Evolutionary conservation across 176 grass and related monocot species (phyloP).

Genomic region (Triticum dicoccoides): DNA sequence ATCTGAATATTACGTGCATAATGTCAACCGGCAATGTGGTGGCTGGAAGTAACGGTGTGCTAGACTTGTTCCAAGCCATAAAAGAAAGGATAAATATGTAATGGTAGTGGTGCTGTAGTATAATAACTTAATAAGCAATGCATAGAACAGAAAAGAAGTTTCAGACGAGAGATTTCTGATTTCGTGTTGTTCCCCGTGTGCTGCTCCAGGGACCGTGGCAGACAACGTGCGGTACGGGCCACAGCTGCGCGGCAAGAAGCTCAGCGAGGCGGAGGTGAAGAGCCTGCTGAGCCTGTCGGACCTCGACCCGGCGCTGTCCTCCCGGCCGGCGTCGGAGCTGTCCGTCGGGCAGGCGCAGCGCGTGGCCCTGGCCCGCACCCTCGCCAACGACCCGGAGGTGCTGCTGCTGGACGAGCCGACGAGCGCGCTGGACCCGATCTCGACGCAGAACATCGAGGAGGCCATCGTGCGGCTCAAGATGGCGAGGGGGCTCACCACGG

Average conservation of each 20-base stretch:
- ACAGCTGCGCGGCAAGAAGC: slow-evolving; percentile 71
- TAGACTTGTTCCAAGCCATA: background rate
- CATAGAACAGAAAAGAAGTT: background rate
- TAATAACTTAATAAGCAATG: no score
- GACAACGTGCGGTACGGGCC: slow-evolving; percentile 88
- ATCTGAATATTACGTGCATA: background rate
- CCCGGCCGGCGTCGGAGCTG: slow-evolving; percentile 54
- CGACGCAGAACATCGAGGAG: slow-evolving; percentile 95
- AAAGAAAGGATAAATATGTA: background rate
- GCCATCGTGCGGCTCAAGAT: slow-evolving; percentile 81
- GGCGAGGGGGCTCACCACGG: slow-evolving; percentile 61
- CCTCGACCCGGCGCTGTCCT: slow-evolving; percentile 56
- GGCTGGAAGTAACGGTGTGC: background rate
- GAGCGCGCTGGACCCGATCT: slow-evolving; percentile 91
- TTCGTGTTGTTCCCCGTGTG: background rate
- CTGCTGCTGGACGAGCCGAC: slow-evolving; percentile 86
- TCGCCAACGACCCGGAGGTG: slow-evolving; percentile 94
- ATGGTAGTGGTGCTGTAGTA: no score
- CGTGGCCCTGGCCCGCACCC: slow-evolving; percentile 82
- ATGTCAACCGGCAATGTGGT: background rate
- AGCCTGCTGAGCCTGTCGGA: slow-evolving; percentile 59
- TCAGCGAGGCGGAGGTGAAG: slow-evolving; percentile 57
- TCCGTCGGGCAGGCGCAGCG: slow-evolving; percentile 96
- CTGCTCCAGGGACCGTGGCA: slow-evolving; percentile 57
- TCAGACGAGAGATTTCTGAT: no score